Evolutionary conservation across 139 green algal genomes (phyloP).

Genomic region (Chlorella ohadii): DNA sequence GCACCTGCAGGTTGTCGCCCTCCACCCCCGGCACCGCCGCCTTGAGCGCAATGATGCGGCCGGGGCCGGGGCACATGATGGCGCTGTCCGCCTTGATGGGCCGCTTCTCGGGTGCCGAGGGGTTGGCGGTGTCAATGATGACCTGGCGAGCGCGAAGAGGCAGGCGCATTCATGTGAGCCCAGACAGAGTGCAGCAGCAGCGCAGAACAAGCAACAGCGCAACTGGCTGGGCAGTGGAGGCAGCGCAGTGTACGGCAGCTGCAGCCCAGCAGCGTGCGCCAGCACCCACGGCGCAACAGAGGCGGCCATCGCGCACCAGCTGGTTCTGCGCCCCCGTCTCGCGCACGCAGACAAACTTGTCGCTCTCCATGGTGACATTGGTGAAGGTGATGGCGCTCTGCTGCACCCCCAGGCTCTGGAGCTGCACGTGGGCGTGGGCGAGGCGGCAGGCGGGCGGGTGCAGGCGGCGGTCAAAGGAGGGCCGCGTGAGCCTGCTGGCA

Average conservation of each 20-base stretch:
- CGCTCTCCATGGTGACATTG: conserved; percentile 96
- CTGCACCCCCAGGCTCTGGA: conserved; percentile 89
- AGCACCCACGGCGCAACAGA: neutral
- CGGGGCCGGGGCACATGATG: conserved; percentile 89
- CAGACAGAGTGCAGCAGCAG: no score
- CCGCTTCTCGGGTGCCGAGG: conserved; percentile 79
- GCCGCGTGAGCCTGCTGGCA: no score
- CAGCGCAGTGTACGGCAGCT: no score
- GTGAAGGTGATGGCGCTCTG: conserved; percentile 97
- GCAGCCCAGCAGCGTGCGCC: neutral
- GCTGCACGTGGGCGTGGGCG: conserved; percentile 74
- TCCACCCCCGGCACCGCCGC: conserved; percentile 59
- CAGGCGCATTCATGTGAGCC: no score
- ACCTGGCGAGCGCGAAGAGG: conserved; percentile 63
- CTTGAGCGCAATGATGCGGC: conserved; percentile 97
- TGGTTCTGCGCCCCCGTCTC: conserved; percentile 76
- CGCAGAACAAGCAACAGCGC: no score
- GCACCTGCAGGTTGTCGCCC: conserved; percentile 80
- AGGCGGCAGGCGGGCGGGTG: conserved; percentile 1
- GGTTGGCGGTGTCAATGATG: conserved; percentile 93
- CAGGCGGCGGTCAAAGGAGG: no score
- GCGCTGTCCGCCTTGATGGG: conserved; percentile 98
- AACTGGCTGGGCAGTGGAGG: neutral
- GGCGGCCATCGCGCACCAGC: conserved; percentile 32
- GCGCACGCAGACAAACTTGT: conserved; percentile 97